Percentiles rank a stretch among this genome's conserved stretches.
Conservation (phyloP, 2,329 filamentous ascomycete species). For the Cordyceps farinosa region DNA sequence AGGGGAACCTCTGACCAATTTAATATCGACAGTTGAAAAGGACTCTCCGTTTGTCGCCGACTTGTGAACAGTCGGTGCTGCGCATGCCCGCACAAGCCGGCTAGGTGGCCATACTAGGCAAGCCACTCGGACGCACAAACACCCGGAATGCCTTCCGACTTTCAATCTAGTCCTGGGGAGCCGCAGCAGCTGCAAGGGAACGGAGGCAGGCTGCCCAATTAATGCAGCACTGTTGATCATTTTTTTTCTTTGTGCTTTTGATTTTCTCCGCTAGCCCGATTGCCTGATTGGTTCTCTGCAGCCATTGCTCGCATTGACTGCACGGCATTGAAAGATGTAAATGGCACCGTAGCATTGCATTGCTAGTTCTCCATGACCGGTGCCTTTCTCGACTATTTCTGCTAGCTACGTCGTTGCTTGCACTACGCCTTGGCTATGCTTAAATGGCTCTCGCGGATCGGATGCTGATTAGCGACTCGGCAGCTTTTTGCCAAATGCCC, state of each 20-base stretch:
- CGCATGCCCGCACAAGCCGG: background rate
- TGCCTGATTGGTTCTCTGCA: background rate
- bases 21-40: background rate
- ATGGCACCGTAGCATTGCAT: background rate
- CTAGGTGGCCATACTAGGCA: background rate
- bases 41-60: background rate
- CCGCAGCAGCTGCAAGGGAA: background rate
- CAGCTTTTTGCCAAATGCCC: background rate
- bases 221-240: background rate
- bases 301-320: slow-evolving; percentile 6
- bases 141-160: background rate
- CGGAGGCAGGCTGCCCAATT: background rate
- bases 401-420: background rate
- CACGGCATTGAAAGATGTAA: background rate
- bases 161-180: background rate
- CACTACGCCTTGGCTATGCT: background rate
- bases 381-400: too few species aligned
- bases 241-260: background rate
- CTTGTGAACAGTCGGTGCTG: background rate
- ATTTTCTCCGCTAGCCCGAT: background rate
- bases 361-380: background rate
- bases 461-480: background rate
- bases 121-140: slow-evolving; percentile 7
- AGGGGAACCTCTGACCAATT: background rate
- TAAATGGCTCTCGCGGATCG: background rate